A percentile compares a stretch with the other conserved stretches of the same genome.
phyloP scores from a whole-genome alignment of 2,329 filamentous ascomycete species.

The Boeremia lycopersici region DNA sequence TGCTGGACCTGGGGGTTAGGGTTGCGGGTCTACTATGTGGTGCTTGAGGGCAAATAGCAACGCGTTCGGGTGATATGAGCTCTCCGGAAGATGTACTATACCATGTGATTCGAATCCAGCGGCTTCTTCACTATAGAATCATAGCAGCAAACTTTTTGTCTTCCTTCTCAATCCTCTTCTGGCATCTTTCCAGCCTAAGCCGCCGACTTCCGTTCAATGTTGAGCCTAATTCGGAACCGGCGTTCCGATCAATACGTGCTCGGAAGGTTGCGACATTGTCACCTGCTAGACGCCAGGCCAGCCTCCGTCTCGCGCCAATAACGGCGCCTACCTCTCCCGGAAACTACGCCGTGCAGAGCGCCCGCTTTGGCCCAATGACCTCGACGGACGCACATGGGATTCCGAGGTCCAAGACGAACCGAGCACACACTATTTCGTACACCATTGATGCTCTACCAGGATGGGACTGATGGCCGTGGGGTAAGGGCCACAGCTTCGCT shows the following conservation, averaged over 20 bases:
- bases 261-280: background rate
- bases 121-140: background rate
- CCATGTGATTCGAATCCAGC: background rate
- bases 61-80: no score
- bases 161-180: background rate
- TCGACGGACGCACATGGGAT: constrained; percentile 4
- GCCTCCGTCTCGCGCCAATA: background rate
- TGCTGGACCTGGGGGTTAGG: constrained; percentile 82
- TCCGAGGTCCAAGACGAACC: constrained; percentile 14
- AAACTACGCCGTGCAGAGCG: background rate
- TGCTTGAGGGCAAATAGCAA: background rate
- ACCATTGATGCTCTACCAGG: constrained; percentile 2
- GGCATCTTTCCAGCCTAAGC: background rate
- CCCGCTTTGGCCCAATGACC: constrained; percentile 5
- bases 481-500: background rate
- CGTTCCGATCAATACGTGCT: no score
- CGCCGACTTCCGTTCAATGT: background rate
- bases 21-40: constrained; percentile 73
- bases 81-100: background rate
- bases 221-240: background rate
- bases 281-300: constrained; percentile 2
- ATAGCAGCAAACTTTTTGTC: background rate
- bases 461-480: constrained; percentile 8
- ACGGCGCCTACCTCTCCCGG: constrained; percentile 9
- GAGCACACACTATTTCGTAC: background rate